A percentile compares a stretch with the other conserved stretches of the same genome.
phyloP scores from a whole-genome alignment of 2,329 filamentous ascomycete species.

The Cladosporium halotolerans region DNA sequence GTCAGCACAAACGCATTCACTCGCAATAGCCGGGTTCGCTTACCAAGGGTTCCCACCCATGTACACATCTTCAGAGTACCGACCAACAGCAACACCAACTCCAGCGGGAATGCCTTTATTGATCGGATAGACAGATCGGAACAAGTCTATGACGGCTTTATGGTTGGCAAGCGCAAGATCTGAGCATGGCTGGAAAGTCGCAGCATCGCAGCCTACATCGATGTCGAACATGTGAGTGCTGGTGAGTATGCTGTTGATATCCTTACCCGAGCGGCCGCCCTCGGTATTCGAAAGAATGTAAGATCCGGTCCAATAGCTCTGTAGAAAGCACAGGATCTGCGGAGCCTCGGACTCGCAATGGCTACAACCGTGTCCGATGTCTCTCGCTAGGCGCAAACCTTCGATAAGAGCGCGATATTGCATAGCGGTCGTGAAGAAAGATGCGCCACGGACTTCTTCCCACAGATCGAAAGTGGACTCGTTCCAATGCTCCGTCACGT shows the following conservation, averaged over 20 bases:
- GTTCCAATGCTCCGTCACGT: slow-evolving; percentile 64
- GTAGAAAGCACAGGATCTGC: slow-evolving; percentile 65
- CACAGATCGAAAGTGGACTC: slow-evolving; percentile 66
- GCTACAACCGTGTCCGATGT: slow-evolving; percentile 54
- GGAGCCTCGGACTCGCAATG: slow-evolving; percentile 61
- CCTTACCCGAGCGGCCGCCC: slow-evolving; percentile 59
- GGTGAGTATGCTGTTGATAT: slow-evolving; percentile 61
- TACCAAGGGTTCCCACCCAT: slow-evolving; percentile 73
- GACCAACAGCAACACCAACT: slow-evolving; percentile 45
- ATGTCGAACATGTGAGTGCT: slow-evolving; percentile 61
- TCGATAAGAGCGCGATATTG: slow-evolving; percentile 61
- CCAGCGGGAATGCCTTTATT: slow-evolving; percentile 60
- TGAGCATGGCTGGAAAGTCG: slow-evolving; percentile 74
- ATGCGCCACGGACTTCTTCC: slow-evolving; percentile 72
- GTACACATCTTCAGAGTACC: slow-evolving; percentile 56
- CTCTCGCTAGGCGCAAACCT: slow-evolving; percentile 59
- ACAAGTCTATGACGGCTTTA: slow-evolving; percentile 68
- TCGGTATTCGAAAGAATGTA: slow-evolving; percentile 60
- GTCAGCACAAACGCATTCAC: neutral
- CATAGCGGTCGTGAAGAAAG: slow-evolving; percentile 69
- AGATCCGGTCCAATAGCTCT: slow-evolving; percentile 64
- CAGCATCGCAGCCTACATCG: slow-evolving; percentile 53
- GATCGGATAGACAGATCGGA: slow-evolving; percentile 62
- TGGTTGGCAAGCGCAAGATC: slow-evolving; percentile 58
- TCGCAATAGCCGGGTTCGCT: neutral